Base-by-base conservation (phyloP, 257 asterid species). In the Nicotiana benthamiana region DNA sequence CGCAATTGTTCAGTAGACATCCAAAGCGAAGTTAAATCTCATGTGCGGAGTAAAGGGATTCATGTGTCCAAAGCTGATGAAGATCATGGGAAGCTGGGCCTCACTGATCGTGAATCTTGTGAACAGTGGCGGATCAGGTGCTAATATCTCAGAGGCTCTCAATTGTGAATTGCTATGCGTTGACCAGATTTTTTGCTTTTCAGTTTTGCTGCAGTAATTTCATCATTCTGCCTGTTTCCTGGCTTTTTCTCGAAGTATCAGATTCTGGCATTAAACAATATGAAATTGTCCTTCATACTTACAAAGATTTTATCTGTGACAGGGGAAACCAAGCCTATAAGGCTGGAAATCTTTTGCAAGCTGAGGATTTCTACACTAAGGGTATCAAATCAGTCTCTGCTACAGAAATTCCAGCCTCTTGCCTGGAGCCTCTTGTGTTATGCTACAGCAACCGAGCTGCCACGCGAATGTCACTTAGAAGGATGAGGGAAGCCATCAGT, bases 361-460 rank as follows among this genome's bases (percentile, higher is more conserved):
- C 99, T 60, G 99, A 96, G 85, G 97, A 96, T 24, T 85, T 80
- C 82, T 96, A 93, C 88, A 81, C 97, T 12, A 86, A 79, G 88
- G 98, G 99, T 68, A 93, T 96, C 80, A 82, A 86, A 87, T 84
- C 91, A 54, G 86, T 80, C 70, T 75, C 85, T 59, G 86, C 62
- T 66, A 75, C 67, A 59, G 79, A 82, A 84, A 78, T 78, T 27
- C 40, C 79, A 13, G 95, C 88, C 68, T 70, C 76, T 75, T 76
- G 87, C 83, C 61, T 85, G 75, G 83, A 87, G 77, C 91, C 97
- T 62, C 90, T 91, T 76, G 81, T 91, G 82, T 88, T 96, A 70
- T 96, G 98, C 90, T 96, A 96, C 84, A 91, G 98, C 90, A 96
- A 96, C 80, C 96, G 98, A 61, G 99, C 99, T 80, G 99, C 99